Base-by-base conservation (phyloP, 1,284 basidiomycete species). In the Tilletia setariae region DNA sequence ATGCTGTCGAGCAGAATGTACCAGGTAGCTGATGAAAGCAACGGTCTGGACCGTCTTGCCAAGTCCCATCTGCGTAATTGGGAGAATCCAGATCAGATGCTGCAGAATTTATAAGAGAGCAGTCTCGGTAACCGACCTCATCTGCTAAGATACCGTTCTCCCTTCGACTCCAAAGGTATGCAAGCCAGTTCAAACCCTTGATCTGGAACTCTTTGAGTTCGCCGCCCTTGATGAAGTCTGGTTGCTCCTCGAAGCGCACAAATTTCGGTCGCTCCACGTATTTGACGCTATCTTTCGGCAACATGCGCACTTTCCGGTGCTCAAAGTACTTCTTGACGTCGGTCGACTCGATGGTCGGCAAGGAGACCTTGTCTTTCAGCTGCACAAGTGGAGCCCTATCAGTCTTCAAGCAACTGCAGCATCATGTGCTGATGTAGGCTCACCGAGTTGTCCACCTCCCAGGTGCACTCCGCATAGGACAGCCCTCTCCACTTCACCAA, bases 31-130 rank as follows among this genome's bases (percentile, higher is more conserved):
- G 80, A 98, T 89, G 47, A 98, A 89, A 0, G 94, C 96, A 70
- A 98, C 97, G 0, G 95, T 98, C 91, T 97, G 82, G 11, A 99
- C 94, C 6, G 95, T 85, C 88, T 98, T 98, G 66, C 96, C 96
- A 21, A 98, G 90, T 83, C 96, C 96, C 96, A 98, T 99, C 87
- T 85, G 69, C 8, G 40, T 44, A 28, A 9, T 21, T 25, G 23
- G 28, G 64, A 56, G 61, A 61, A 56, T 30, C n/a, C 16, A 13
- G 25, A 40, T 40, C 6, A 40, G 35, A 40, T 40, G 35, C 35
- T 40, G 35, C 6, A 40, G 11, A 11, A 40, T 6, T 40, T 11
- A 40, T 11, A 11, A 40, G 11, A 6, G 6, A 11, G 35, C 35
- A 6, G 4, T 40, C 11, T 40, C 63, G 63, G 21, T 28, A 16